These are phyloP conservation scores for Chaetothyriales sp. DNA, from an alignment of 2,329 filamentous ascomycete species.

Conservation along the genomic window DNA sequence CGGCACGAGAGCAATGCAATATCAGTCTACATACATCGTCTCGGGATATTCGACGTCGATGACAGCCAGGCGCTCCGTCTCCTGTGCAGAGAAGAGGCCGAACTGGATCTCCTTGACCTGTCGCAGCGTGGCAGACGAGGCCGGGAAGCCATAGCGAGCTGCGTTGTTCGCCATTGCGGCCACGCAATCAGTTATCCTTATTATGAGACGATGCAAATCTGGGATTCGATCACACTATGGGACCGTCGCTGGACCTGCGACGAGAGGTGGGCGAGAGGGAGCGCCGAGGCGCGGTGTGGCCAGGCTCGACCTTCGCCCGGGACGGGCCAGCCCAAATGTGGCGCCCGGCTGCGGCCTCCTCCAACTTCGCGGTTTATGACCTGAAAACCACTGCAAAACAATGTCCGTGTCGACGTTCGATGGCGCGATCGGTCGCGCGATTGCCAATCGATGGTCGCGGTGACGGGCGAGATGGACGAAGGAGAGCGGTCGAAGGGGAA, in stretches of 20 bases:
- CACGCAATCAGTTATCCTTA: neutral
- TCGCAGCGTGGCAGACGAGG: constrained; percentile 90
- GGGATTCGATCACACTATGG: constrained; percentile 6
- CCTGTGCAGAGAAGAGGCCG: constrained; percentile 89
- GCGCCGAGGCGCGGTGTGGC: constrained; percentile 6
- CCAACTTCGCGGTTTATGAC: constrained; percentile 9
- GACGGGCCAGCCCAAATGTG: constrained; percentile 16
- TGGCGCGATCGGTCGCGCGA: constrained; percentile 11
- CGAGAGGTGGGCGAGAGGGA: constrained; percentile 6
- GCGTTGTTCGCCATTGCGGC: neutral
- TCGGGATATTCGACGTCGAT: constrained; percentile 95
- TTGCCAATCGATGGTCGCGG: constrained; percentile 13
- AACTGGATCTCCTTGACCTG: constrained; percentile 99
- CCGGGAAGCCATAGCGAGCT: constrained; percentile 31
- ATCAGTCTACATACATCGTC: constrained; percentile 53
- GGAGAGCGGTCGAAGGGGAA: neutral
- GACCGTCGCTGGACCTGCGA: constrained; percentile 13
- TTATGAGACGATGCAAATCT: constrained; percentile 9
- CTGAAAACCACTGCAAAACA: constrained; percentile 12
- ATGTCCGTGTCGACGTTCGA: constrained; percentile 10
- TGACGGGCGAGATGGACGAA: constrained; percentile 5
- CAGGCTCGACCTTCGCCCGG: constrained; percentile 16
- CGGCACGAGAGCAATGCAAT: constrained; percentile 4
- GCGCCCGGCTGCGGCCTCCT: constrained; percentile 13
- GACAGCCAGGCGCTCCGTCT: constrained; percentile 98